Base-by-base conservation (phyloP, 2,329 filamentous ascomycete genomes). In the Cladophialophora immunda region DNA sequence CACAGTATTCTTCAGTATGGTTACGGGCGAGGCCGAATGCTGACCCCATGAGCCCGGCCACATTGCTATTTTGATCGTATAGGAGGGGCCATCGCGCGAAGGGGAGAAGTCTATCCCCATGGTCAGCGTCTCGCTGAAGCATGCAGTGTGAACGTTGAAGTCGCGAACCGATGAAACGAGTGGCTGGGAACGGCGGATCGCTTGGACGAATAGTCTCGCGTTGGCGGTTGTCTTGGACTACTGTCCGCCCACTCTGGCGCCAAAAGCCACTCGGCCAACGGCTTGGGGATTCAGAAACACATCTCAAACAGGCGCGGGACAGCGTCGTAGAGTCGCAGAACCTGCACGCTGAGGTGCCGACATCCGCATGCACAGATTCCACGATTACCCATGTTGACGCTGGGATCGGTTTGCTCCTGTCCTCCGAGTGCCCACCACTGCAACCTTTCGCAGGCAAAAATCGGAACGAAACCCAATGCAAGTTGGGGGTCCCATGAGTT, bases 301-400 rank as follows among this genome's bases (percentile, higher is more conserved):
- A 55, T 67, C 65, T 72, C 67, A 71, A 72, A 72, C 71, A 71
- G 62, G 59, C 69, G 71, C 69, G 66, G 66, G 57, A 67, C 47
- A 69, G 41, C 29, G 25, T 53, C 58, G 30, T 34, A 36, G 32
- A 47, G 25, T 53, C 58, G n/a, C 13, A 36, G 47, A 13, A 25
- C 45, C 58, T 61, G 58, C 38, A 64, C 38, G 29, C 34, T 38
- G 55, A 58, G 55, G 32, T 58, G 55, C 45, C 45, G 45, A 25
- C 45, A 50, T 50, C 45, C 45, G 45, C 45, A 13, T 50, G 25
- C 19, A 54, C 9, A 11, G 29, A 13, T 55, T 47, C 52, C 30
- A 50, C 22, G 19, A 50, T 50, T 50, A 25, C 22, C 32, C 58
- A 30, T 54, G 58, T 61, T 53, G 30, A 61, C 58, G 47, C 58